Evolutionary conservation across 2,329 filamentous ascomycete species (phyloP).

Genomic region (Metarhizium album): DNA sequence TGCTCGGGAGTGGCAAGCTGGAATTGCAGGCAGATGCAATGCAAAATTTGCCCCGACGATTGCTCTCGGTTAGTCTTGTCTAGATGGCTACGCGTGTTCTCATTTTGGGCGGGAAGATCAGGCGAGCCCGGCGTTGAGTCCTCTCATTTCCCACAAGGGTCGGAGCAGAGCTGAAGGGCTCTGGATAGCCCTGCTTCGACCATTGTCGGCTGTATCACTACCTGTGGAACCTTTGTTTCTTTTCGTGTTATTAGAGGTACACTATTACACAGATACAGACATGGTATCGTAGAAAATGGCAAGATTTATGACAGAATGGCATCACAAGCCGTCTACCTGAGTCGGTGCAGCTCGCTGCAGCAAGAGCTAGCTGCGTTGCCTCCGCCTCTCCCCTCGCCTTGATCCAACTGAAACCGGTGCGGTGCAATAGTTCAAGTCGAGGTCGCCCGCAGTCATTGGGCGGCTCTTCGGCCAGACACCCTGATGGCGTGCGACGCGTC

Average conservation of each 20-base stretch:
- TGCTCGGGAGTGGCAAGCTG: background rate
- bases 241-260: background rate
- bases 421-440: too few species aligned
- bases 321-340: background rate
- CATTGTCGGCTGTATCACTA: background rate
- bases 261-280: background rate
- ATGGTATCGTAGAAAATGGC: background rate
- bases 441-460: too few species aligned
- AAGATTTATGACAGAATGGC: background rate
- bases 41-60: background rate
- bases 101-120: background rate
- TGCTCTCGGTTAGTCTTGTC: background rate
- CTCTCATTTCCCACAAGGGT: background rate
- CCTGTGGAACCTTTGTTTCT: background rate
- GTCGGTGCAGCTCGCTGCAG: too few species aligned
- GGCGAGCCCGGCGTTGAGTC: background rate
- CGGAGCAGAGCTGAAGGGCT: background rate
- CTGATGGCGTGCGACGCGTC: too few species aligned
- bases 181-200: background rate
- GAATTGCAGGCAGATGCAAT: background rate
- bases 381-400: too few species aligned
- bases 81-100: background rate
- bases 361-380: too few species aligned
- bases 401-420: too few species aligned
- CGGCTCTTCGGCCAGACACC: too few species aligned